phyloP scores from a whole-genome alignment of 1,139 yeast genomes.

The Lizanozyma gosingica region DNA sequence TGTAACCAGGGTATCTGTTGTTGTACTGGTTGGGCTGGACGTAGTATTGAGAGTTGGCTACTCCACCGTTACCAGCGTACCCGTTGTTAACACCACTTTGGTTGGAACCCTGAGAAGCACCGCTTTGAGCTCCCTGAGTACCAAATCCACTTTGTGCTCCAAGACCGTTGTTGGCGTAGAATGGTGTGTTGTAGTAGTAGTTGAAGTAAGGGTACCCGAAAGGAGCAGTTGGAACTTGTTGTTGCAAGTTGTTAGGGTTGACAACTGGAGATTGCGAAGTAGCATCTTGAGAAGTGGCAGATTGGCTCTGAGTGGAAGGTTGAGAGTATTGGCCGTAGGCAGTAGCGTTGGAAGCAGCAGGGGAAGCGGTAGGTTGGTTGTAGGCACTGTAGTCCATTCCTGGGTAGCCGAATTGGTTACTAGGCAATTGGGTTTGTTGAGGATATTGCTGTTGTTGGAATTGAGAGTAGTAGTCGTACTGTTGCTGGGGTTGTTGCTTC shows the following conservation, averaged over 20 bases:
- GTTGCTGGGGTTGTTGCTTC: slow-evolving; percentile 14
- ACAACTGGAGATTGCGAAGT: slow-evolving; percentile 22
- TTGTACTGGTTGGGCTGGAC: slow-evolving; percentile 30
- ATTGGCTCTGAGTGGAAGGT: slow-evolving; percentile 10
- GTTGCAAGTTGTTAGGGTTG: slow-evolving; percentile 20
- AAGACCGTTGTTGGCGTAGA: slow-evolving; percentile 19
- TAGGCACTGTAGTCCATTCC: slow-evolving; percentile 36
- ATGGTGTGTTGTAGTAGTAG: slow-evolving; percentile 36
- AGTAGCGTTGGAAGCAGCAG: slow-evolving; percentile 13
- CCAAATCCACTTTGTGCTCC: not conserved
- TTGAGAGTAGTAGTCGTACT: slow-evolving; percentile 27
- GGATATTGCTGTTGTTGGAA: slow-evolving; percentile 35
- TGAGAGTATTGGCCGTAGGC: slow-evolving; percentile 19
- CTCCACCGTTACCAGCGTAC: slow-evolving; percentile 9
- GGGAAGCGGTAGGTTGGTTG: slow-evolving; percentile 26
- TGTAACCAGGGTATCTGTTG: slow-evolving; percentile 31
- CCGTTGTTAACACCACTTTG: slow-evolving; percentile 8
- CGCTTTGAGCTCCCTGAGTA: slow-evolving; percentile 1
- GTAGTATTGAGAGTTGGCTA: slow-evolving; percentile 22
- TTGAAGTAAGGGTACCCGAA: slow-evolving; percentile 40
- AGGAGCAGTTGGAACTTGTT: slow-evolving; percentile 20
- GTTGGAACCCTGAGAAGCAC: not conserved
- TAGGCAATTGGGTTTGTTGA: slow-evolving; percentile 30
- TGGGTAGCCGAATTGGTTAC: slow-evolving; percentile 37
- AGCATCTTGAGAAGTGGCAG: slow-evolving; percentile 12